Conservation (phyloP, 139 green algal species). For the Trebouxia sp. region DNA sequence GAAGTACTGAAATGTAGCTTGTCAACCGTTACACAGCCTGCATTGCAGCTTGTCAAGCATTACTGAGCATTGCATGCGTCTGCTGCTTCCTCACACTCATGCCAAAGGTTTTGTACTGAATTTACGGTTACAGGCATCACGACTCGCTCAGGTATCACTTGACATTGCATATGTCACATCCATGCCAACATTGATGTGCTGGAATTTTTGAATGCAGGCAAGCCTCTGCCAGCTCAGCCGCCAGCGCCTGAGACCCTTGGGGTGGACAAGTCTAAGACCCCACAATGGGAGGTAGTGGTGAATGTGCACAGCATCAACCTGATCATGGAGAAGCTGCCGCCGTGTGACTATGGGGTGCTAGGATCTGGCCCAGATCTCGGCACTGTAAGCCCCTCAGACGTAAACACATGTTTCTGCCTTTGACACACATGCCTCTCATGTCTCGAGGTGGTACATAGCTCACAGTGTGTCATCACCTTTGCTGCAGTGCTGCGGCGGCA, state of each 20-base stretch:
- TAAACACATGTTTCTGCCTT: background rate
- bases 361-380: conserved; percentile 14
- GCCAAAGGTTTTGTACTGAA: too few relatives aligned
- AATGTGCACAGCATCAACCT: conserved; percentile 13
- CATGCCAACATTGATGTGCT: too few relatives aligned
- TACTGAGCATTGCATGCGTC: too few relatives aligned
- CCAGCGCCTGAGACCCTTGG: conserved; percentile 32
- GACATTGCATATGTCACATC: too few relatives aligned
- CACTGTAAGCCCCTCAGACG: conserved; percentile 17
- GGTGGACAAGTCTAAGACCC: conserved; percentile 17
- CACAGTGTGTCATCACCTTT: too few relatives aligned
- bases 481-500: background rate
- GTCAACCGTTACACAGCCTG: background rate
- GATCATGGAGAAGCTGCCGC: conserved; percentile 23
- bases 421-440: too few relatives aligned
- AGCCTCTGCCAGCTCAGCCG: conserved; percentile 1
- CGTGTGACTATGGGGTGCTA: background rate
- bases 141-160: too few relatives aligned
- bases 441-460: too few relatives aligned
- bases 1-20: too few relatives aligned
- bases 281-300: conserved; percentile 35
- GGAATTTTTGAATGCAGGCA: background rate
- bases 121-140: too few relatives aligned
- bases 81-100: too few relatives aligned
- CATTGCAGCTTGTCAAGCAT: background rate